Evolutionary conservation across 2,329 filamentous ascomycete species (phyloP).

Genomic region (Verticillium klebahnii): DNA sequence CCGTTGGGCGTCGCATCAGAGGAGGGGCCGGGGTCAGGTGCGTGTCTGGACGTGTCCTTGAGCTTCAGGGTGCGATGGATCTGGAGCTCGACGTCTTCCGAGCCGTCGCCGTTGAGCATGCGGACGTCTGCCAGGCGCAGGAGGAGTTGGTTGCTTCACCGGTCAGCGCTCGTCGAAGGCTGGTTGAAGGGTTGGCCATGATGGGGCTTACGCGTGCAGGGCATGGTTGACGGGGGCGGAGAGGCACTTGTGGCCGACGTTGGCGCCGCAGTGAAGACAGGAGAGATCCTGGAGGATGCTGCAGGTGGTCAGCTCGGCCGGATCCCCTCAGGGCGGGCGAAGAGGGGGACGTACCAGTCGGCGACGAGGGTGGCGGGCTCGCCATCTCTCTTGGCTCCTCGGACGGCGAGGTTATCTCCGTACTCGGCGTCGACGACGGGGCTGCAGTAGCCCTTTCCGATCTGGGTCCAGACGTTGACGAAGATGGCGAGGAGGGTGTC

Average conservation of each 20-base stretch:
- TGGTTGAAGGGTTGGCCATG: neutral
- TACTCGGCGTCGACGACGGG: slow-evolving; percentile 22
- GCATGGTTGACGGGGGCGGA: slow-evolving; percentile 29
- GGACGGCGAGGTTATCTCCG: slow-evolving; percentile 15
- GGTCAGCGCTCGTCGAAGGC: neutral
- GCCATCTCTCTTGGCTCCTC: slow-evolving; percentile 22
- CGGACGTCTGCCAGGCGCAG: slow-evolving; percentile 24
- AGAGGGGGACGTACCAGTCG: slow-evolving; percentile 22
- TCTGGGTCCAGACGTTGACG: slow-evolving; percentile 33
- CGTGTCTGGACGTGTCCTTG: slow-evolving; percentile 15
- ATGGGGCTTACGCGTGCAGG: slow-evolving; percentile 26
- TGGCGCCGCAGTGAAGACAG: slow-evolving; percentile 24
- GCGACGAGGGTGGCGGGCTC: slow-evolving; percentile 29
- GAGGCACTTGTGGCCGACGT: slow-evolving; percentile 30
- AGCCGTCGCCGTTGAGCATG: slow-evolving; percentile 12
- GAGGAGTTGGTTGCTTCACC: slow-evolving; percentile 29
- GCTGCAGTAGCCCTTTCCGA: slow-evolving; percentile 35
- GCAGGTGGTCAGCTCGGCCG: neutral
- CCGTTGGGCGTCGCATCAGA: neutral
- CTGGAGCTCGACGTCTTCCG: slow-evolving; percentile 18
- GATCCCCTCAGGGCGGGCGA: neutral
- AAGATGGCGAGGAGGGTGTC: slow-evolving; percentile 23
- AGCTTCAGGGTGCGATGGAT: slow-evolving; percentile 28
- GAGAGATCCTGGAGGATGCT: slow-evolving; percentile 31
- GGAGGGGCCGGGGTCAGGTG: neutral